Base-by-base conservation (phyloP, 2,329 filamentous ascomycete species). In the Aspergillus nomiae region DNA sequence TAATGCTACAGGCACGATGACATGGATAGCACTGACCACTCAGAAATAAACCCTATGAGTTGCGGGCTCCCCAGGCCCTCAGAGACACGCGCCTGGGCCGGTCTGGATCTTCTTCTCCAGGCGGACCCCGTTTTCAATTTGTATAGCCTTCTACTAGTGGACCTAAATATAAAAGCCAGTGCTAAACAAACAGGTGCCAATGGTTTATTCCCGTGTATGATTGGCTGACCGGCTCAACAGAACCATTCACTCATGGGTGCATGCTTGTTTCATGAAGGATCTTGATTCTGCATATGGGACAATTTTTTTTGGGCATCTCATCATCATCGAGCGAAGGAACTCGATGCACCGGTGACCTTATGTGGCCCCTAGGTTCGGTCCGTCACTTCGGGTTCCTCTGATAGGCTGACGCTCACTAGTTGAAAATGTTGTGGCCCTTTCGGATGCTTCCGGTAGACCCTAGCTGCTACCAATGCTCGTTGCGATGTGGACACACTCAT, bases 61-160 rank as follows among this genome's bases (percentile, higher is more conserved):
- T 51, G 26, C 48, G 48, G 48, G 14, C 32, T 51, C n/a, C 6
- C 26, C 26, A 16, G 48, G 24, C 48, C 48, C 28, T 30, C 26
- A 54, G 8, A 58, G 55, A 58, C 60, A 58, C 28, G 59, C 28
- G 32, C 48, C 62, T 63, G 30, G 62, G 26, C 58, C 62, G 62
- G 62, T 61, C 62, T 63, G 62, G 45, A 48, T 28, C 45, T 48
- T 46, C 43, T 14, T 48, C 45, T 14, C 45, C 11, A 48, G 5
- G 38, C 38, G 38, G 38, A 41, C 9, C 16, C 19, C 0, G 19
- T 41, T 41, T 36, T 41, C 16, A 41, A 41, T n/a, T 41, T 41
- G 38, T n/a, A 41, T n/a, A n/a, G 16, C 38, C 38, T n/a, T n/a
- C 38, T n/a, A 41, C 28, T 53, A 32, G 43, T 46, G n/a, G 24